Evolutionary conservation across 2,329 filamentous ascomycete genomes (phyloP).

Genomic region (Pseudogymnoascus sp.): DNA sequence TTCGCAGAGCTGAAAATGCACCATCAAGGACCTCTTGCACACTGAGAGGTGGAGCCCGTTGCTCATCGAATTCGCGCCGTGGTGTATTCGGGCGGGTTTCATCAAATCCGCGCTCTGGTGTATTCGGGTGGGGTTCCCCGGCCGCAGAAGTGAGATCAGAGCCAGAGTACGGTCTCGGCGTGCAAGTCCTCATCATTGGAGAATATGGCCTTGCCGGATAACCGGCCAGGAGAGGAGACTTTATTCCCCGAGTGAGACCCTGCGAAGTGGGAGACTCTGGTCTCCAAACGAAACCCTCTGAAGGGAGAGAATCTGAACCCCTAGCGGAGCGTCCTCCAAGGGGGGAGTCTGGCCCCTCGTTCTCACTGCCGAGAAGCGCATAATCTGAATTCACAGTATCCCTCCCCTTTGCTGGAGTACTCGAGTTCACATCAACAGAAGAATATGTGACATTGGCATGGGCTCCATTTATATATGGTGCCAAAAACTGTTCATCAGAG

Average conservation of each 20-base stretch:
- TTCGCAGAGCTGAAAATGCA: background rate
- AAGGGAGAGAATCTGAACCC: background rate
- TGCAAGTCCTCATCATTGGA: background rate
- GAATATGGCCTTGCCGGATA: background rate
- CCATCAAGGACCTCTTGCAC: background rate
- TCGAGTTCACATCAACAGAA: background rate
- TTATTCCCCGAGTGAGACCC: background rate
- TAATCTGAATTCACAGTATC: background rate
- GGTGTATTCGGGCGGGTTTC: background rate
- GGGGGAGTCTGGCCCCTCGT: background rate
- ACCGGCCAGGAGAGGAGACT: background rate
- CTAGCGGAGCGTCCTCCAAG: background rate
- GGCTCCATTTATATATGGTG: background rate
- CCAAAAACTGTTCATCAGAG: background rate
- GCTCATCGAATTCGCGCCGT: background rate
- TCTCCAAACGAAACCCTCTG: background rate
- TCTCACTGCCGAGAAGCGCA: background rate
- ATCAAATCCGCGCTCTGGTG: background rate
- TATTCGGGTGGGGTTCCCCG: background rate
- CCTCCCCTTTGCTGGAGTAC: background rate
- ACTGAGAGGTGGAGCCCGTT: background rate
- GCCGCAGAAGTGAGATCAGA: constrained; percentile 10
- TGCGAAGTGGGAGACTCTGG: background rate
- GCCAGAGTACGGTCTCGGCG: constrained; percentile 4
- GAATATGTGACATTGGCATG: background rate